Base-by-base conservation (phyloP, 1,139 yeast species). In the Blastobotrys arbuscula region DNA sequence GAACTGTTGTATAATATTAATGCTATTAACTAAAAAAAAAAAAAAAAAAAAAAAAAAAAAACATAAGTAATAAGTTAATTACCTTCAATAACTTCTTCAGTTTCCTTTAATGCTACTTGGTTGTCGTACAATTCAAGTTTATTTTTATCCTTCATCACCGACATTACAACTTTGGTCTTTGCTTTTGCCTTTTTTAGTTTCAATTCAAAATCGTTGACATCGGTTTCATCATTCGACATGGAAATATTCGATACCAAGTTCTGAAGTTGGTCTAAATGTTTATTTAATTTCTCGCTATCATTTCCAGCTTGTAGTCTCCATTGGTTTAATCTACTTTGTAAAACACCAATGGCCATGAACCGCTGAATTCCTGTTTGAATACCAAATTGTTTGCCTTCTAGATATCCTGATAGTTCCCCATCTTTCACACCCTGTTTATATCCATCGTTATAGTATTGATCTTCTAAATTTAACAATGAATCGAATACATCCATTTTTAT, bases 341-440 rank as follows among this genome's bases (percentile, higher is more conserved):
- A 72, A 48, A 82, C 78, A 0, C 95, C 95, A 2, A 84, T 63
- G 0, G 83, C 65, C 13, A 82, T 59, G 56, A 75, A 83, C 53
- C 90, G 69, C 63, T 84, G 90, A 59, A 79, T 84, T 0, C 89
- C 94, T 0, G 88, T 82, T 59, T 86, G 94, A 46, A 83, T 73
- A 0, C 95, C 95, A 59, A 76, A 83, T 55, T 83, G 86, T 56
- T 80, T 81, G 1, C 95, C 95, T 62, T 85, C 95, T 1, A 74
- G 55, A 47, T 67, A 70, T 42, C 92, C 90, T 40, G 81, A 82
- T 45, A 64, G 59, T 45, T 71, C 71, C 0, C 80, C 79, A 43
- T 72, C 79, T 9, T 58, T 56, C 15, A 64, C 59, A 0, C 83
- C 84, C 46, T 77, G 79, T 34, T 62, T 58, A 53, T 62, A 75